A percentile compares a stretch with the other conserved stretches of the same genome.
Evolutionary conservation across 2,329 filamentous ascomycete genomes (phyloP).

Genomic region (Stemphylium beticola): DNA sequence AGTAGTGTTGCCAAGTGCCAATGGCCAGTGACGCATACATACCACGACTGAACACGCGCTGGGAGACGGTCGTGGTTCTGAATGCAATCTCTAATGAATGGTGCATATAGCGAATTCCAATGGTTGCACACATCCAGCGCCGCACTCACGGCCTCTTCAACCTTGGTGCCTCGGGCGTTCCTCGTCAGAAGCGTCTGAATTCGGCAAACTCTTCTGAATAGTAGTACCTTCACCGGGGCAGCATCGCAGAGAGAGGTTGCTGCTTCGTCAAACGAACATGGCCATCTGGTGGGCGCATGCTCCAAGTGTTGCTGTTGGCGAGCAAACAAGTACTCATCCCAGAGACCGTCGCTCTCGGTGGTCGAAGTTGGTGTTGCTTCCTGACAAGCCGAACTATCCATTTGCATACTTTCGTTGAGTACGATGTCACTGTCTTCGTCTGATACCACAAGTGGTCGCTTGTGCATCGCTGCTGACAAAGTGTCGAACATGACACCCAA

Average conservation of each 20-base stretch:
- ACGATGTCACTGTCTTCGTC: slow-evolving; percentile 55
- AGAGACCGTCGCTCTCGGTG: slow-evolving; percentile 30
- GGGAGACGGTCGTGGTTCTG: slow-evolving; percentile 59
- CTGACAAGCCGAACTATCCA: background rate
- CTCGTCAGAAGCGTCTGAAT: slow-evolving; percentile 61
- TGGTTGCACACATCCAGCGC: slow-evolving; percentile 60
- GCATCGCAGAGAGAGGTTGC: slow-evolving; percentile 59
- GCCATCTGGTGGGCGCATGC: slow-evolving; percentile 54
- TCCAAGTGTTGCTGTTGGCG: slow-evolving; percentile 28
- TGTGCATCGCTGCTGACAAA: slow-evolving; percentile 61
- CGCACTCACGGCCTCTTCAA: slow-evolving; percentile 59
- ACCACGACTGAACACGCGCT: slow-evolving; percentile 64
- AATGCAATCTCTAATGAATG: slow-evolving; percentile 61
- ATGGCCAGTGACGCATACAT: slow-evolving; percentile 63
- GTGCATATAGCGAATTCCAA: slow-evolving; percentile 61
- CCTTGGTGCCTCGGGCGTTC: slow-evolving; percentile 40
- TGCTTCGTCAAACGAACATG: slow-evolving; percentile 61
- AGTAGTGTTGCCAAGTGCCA: slow-evolving; percentile 65
- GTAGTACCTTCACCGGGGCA: slow-evolving; percentile 64
- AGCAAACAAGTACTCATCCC: slow-evolving; percentile 51
- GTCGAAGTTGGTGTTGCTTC: background rate
- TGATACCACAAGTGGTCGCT: slow-evolving; percentile 53
- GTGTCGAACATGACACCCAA: slow-evolving; percentile 66
- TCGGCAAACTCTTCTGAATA: slow-evolving; percentile 63
- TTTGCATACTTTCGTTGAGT: slow-evolving; percentile 17